Base-by-base conservation (phyloP, 768 basidiomycete genomes). In the Suillus lakei region DNA sequence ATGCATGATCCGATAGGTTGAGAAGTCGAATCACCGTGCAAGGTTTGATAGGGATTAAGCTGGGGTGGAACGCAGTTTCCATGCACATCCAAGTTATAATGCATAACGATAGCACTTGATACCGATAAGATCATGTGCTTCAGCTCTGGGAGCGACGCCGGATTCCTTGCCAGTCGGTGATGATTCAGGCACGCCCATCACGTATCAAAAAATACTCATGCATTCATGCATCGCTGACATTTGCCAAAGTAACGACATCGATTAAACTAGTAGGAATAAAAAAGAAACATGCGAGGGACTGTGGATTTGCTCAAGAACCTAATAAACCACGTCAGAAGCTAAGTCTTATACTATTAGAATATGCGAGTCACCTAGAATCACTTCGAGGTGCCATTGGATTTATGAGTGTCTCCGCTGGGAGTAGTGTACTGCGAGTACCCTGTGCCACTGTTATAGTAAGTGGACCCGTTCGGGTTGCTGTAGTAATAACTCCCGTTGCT, bases 401-500 rank as follows among this genome's bases (percentile, higher is more conserved):
- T 80, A 73, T 65, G 48, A 9, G 72, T 71, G 30, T 68, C 1
- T 32, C 81, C 81, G 32, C 69, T 74, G 4, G 86, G 82, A 2
- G 85, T 73, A 2, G 86, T 88, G 74, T 89, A 88, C 61, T 80
- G 74, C 23, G 83, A 73, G 66, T 77, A 71, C 0, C 88, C 88
- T 16, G 16, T 64, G 0, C 85, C 86, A 44, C 51, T 81, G 75
- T 88, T 82, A 71, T 88, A 84, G 72, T 90, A 90, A 5, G 80
- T 88, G 0, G 86, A 88, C 0, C 86, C 84, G 55, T 90, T 79
- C 54, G 86, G 74, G 79, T 90, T 90, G 58, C 70, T 71, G 74
- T 90, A 90, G 71, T 89, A 88, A 76, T 90, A 90, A 64, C 84
- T 84, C 3, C 86, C 88, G 62, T 89, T 65, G 5, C 83, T 84